Evolutionary conservation across 805 yeast genomes (phyloP), one percentile per base, ranked within the genome.

Genomic region (Wickerhamomyces chambardii): DNA sequence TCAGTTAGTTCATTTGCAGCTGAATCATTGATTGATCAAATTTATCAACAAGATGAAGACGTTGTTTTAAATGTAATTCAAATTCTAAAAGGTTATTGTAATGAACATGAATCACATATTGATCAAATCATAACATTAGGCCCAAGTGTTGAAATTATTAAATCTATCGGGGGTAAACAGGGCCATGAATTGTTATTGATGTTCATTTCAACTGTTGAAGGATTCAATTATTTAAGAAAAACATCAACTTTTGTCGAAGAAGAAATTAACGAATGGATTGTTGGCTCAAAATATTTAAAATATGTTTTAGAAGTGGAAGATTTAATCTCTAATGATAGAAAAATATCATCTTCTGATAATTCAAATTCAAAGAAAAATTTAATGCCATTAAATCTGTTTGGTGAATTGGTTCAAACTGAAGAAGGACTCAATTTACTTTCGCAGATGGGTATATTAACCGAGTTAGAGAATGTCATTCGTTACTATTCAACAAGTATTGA

Each of bases 371-470:
- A 33, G 12, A 31, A 37, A 29, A 39, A 50, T 29, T 33, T 49
- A 5, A 38, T 64, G 15, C 86, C 87, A 1, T 56, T 69, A 18
- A 89, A 84, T 50, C 84, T 90, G 46, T 86, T 84, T 55, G 84
- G 85, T 14, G 84, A 79, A 46, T 62, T 90, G 32, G 81, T 85
- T 1, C 73, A 79, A 36, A 85, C 96, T 0, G 81, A 73, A 38
- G 90, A 84, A 39, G 97, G 97, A 0, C 65, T 84, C 36, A 64
- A 66, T 18, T 59, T 79, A 33, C 64, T 90, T 32, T 64, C 70
- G 22, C 61, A 70, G 25, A 66, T 66, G 30, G 74, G 73, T 9
- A 67, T 64, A 34, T 45, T 75, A 33, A 61, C 65, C 12, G 56
- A 54, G 25, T 55, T 71, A 36, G 50, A 58, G 28, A 61, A 58